Evolutionary conservation across 306 rosid genomes (phyloP).

Genomic region (Canavalia gladiata): DNA sequence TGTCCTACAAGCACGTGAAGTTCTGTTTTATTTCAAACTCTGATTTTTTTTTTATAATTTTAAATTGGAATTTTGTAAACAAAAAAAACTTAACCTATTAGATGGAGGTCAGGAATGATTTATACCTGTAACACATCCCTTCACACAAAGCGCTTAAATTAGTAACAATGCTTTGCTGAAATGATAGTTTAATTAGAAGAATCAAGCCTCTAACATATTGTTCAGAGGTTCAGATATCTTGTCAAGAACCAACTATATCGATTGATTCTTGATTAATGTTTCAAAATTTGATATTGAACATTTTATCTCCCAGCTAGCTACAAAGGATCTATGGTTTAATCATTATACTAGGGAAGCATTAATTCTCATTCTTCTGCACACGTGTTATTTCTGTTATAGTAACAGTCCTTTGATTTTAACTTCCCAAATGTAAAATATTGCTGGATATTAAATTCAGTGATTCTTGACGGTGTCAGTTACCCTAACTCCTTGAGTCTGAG

Average conservation of each 20-base stretch:
- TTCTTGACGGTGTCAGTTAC: conserved; percentile 29
- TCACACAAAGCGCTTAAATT: background rate
- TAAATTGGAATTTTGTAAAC: conserved; percentile 11
- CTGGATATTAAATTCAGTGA: background rate
- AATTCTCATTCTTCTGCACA: background rate
- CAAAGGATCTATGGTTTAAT: conserved; percentile 32
- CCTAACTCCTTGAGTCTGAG: background rate
- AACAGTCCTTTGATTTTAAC: background rate
- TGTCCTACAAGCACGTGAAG: conserved; percentile 39
- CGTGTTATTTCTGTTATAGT: background rate
- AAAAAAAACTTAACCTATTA: background rate
- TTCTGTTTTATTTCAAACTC: background rate
- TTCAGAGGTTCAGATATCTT: conserved; percentile 3
- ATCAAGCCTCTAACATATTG: background rate
- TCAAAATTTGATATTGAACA: conserved; percentile 18
- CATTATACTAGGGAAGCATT: background rate
- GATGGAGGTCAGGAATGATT: background rate
- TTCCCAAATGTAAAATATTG: background rate
- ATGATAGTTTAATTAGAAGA: conserved; percentile 6
- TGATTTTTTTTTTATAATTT: background rate
- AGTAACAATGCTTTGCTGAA: conserved; percentile 13
- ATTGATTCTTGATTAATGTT: conserved; percentile 12
- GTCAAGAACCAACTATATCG: background rate
- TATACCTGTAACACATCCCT: background rate
- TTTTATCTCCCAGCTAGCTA: conserved; percentile 3